Evolutionary conservation across 495 filamentous ascomycete genomes (phyloP), one percentile per base, ranked within the genome.

Genomic region (Poronia punctata): DNA sequence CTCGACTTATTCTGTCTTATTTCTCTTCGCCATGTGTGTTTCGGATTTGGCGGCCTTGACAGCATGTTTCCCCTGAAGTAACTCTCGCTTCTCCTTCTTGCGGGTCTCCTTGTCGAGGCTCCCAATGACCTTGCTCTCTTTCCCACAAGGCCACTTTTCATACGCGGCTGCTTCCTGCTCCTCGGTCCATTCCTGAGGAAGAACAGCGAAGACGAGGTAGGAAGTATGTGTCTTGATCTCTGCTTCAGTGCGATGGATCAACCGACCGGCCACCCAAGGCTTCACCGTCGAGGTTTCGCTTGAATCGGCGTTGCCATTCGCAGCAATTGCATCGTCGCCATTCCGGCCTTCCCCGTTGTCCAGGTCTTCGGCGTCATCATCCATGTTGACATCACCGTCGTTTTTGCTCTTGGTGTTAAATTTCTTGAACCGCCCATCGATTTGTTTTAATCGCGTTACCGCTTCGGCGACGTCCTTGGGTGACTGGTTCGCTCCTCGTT

Each of bases 211-310:
- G 5, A 93, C 83, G 11, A 99, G 71, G 60, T 97, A 99, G 9
- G 81, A 87, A 0, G 92, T 99, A 62, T 99, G 92, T 7, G 79
- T 88, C 73, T 95, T 95, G 21, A 96, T 61, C 64, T 99, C 89
- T 1, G 79, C 70, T 64, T 97, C 92, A 4, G 80, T 75, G 17
- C 88, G 76, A 45, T 88, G 85, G 7, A 84, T 70, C 39, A 96
- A 48, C 14, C 79, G 76, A 4, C 92, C 92, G 27, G 86, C 78
- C 44, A 65, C 49, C 67, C 68, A 73, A 9, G 59, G 55, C 15
- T 60, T 64, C 6, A 35, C 18, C 7, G 28, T 31, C 7, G 21
- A 2, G 15, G 67, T 67, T 37, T 72, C 50, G 27, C 47, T 48
- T 14, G 37, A 27, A 8, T 38, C 43, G 10, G 47, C 23, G n/a